A percentile compares a stretch with the other conserved stretches of the same genome.
These are phyloP conservation scores for Phytophthora macrochlamydospora DNA, from an alignment of 352 stramenopile genomes.

Conservation along the genomic window DNA sequence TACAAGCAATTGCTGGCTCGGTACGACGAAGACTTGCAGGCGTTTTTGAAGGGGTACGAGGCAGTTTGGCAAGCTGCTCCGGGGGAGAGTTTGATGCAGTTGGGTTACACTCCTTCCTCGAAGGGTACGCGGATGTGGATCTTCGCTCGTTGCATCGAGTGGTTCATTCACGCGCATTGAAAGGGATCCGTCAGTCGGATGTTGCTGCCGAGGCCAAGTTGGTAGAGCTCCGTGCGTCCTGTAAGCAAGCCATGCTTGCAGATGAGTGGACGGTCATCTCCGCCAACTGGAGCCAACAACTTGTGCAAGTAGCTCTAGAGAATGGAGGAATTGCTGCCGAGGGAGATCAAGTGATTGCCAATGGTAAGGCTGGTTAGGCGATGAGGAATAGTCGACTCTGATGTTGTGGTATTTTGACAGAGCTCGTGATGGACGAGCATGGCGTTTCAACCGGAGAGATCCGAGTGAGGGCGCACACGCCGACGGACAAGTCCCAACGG, in stretches of 20 bases:
- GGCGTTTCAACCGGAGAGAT: conserved; percentile 61
- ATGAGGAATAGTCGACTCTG: background rate
- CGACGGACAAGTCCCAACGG: conserved; percentile 54
- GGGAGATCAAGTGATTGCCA: conserved; percentile 44
- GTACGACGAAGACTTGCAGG: conserved; percentile 37
- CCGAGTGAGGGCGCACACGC: conserved; percentile 53
- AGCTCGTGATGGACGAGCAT: conserved; percentile 47
- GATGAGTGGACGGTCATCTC: conserved; percentile 51
- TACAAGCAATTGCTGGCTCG: conserved; percentile 37
- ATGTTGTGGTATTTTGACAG: conserved; percentile 25
- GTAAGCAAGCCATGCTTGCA: conserved; percentile 33
- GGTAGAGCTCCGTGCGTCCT: conserved; percentile 38
- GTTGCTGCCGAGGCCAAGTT: conserved; percentile 8
- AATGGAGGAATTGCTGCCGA: background rate
- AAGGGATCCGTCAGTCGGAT: conserved; percentile 34
- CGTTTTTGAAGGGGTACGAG: conserved; percentile 21
- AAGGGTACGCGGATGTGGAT: conserved; percentile 49
- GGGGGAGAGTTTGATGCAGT: conserved; percentile 36
- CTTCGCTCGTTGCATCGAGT: conserved; percentile 58
- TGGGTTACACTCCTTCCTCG: conserved; percentile 47
- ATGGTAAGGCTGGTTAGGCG: conserved; percentile 39
- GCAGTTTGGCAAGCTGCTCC: conserved; percentile 11
- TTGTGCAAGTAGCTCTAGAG: conserved; percentile 46
- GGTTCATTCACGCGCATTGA: conserved; percentile 28
- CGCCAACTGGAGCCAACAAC: conserved; percentile 63